Conservation (phyloP, 2,329 filamentous ascomycete genomes). For the Clarireedia homoeocarpa region DNA sequence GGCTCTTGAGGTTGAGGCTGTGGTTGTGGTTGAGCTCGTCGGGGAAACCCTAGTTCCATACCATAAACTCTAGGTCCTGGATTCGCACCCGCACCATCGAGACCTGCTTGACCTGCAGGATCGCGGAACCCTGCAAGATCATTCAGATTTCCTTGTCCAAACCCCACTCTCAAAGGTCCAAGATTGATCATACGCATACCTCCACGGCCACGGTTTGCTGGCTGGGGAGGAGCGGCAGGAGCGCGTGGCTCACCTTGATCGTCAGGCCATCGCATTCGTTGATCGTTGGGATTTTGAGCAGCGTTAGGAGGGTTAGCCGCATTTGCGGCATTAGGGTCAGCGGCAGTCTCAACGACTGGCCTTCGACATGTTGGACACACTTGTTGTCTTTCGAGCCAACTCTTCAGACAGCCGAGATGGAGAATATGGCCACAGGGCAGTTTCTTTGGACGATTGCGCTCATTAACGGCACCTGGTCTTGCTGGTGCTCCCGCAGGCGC, state of each 20-base stretch:
- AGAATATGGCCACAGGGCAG: constrained; percentile 93
- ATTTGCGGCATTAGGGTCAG: constrained; percentile 21
- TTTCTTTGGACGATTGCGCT: constrained; percentile 86
- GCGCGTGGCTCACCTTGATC: not conserved
- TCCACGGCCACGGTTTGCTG: constrained; percentile 29
- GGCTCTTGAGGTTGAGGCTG: constrained; percentile 5
- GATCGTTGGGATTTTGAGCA: constrained; percentile 21
- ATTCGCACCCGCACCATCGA: constrained; percentile 14
- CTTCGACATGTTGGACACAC: constrained; percentile 91
- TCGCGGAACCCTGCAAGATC: constrained; percentile 58
- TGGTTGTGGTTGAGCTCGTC: constrained; percentile 20
- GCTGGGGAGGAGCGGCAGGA: constrained; percentile 30
- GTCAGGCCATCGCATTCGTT: constrained; percentile 24
- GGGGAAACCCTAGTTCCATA: constrained; percentile 28
- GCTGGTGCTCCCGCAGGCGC: constrained; percentile 29
- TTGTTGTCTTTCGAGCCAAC: constrained; percentile 95
- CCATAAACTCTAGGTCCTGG: constrained; percentile 27
- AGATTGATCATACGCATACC: constrained; percentile 58
- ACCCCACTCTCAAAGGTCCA: constrained; percentile 67
- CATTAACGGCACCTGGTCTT: constrained; percentile 48
- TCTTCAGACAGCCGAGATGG: constrained; percentile 88
- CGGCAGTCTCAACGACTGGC: constrained; percentile 55
- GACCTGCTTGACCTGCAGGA: constrained; percentile 31
- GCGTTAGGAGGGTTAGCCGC: not conserved
- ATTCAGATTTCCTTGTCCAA: constrained; percentile 57